Evolutionary conservation across 148 eudicot species (phyloP).

Genomic region (Rhododendron simsii): DNA sequence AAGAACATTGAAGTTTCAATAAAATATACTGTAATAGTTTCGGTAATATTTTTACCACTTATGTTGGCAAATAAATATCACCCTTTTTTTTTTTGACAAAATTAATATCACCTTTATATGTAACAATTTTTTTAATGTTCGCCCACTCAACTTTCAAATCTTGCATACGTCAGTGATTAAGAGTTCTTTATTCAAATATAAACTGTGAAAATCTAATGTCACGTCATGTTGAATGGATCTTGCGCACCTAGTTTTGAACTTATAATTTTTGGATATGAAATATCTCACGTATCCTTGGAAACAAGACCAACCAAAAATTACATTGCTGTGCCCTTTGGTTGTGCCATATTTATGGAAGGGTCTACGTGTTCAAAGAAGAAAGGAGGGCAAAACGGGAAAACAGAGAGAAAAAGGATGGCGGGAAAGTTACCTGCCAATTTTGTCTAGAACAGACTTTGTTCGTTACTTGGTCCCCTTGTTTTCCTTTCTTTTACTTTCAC

Average conservation of each 20-base stretch:
- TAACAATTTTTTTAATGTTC: no score
- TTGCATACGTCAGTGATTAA: no score
- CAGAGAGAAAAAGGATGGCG: background rate
- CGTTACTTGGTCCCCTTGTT: constrained; percentile 25
- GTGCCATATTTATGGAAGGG: background rate
- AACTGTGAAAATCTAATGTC: background rate
- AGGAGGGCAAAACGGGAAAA: background rate
- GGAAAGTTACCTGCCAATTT: background rate
- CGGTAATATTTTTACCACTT: no score
- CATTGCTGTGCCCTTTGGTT: background rate
- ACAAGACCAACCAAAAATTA: background rate
- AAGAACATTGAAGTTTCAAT: no score
- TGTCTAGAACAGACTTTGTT: constrained; percentile 10
- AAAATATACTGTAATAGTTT: no score
- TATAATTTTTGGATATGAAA: background rate
- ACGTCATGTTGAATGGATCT: background rate
- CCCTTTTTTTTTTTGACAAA: no score
- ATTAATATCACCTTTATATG: no score
- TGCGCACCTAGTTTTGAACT: background rate
- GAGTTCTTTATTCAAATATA: background rate
- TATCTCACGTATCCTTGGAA: background rate
- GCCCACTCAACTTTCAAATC: no score
- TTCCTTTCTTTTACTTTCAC: constrained; percentile 6
- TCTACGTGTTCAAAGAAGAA: background rate
- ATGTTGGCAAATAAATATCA: no score